These are phyloP conservation scores for Pluteus cervinus DNA, from an alignment of 768 basidiomycete genomes.

Conservation along the genomic window DNA sequence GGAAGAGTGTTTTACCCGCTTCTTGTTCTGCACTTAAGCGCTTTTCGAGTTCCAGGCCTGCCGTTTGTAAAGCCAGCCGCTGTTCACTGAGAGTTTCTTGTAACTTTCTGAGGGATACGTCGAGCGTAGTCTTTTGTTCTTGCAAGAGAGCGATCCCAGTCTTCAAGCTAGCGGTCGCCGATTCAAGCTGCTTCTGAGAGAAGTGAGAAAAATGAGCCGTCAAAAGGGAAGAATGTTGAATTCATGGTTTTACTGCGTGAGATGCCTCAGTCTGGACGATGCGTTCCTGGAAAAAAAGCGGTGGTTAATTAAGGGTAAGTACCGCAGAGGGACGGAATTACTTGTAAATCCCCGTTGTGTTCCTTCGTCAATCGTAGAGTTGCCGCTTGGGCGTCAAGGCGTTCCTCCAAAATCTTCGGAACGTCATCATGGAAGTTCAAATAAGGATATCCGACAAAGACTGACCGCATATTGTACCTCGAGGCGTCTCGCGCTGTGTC, in stretches of 20 bases:
- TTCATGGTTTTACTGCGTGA: conserved; percentile 23
- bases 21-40: conserved; percentile 22
- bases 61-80: conserved; percentile 9
- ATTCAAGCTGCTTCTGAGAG: conserved; percentile 19
- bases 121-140: conserved; percentile 30
- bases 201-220: too few relatives aligned
- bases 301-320: too few relatives aligned
- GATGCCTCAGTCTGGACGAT: conserved; percentile 26
- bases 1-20: conserved; percentile 18
- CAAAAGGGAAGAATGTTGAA: neutral
- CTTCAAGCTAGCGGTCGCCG: conserved; percentile 25
- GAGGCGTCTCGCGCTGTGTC: neutral
- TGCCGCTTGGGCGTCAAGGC: conserved; percentile 51
- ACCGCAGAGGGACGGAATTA: conserved; percentile 4
- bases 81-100: conserved; percentile 15
- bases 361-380: conserved; percentile 52
- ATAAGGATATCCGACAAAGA: neutral
- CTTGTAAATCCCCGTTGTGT: conserved; percentile 43
- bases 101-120: conserved; percentile 16
- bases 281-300: conserved; percentile 31
- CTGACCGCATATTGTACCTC: neutral
- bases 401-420: conserved; percentile 45
- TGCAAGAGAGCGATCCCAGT: conserved; percentile 33
- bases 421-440: neutral
- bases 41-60: conserved; percentile 21